Evolutionary conservation across 306 rosid species (phyloP).

Genomic region (Myrica gale): DNA sequence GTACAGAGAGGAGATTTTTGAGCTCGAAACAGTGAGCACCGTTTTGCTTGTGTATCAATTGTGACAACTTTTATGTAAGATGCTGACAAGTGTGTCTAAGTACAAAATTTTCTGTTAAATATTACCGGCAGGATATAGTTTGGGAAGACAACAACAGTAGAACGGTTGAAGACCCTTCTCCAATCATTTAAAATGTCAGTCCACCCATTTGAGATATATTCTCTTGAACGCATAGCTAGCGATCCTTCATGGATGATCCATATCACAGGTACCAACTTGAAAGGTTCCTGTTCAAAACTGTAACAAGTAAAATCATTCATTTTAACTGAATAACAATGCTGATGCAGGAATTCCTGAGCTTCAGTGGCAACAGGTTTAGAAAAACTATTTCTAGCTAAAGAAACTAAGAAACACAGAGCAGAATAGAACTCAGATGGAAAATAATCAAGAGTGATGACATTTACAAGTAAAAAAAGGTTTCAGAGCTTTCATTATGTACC

Average conservation of each 20-base stretch:
- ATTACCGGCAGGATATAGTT: slow-evolving; percentile 89
- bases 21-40: neutral
- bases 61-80: slow-evolving; percentile 13
- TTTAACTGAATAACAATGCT: slow-evolving; percentile 31
- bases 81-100: slow-evolving; percentile 2
- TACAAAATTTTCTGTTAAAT: slow-evolving; percentile 26
- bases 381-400: neutral
- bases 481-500: neutral
- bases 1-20: slow-evolving; percentile 1
- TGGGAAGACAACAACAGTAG: slow-evolving; percentile 90
- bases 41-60: neutral
- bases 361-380: neutral
- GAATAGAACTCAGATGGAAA: neutral
- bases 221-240: slow-evolving; percentile 70
- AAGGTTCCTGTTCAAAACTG: slow-evolving; percentile 98
- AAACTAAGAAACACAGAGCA: neutral
- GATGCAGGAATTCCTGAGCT: slow-evolving; percentile 15
- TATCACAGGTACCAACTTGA: slow-evolving; percentile 80
- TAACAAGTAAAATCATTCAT: slow-evolving; percentile 57
- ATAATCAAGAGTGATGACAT: neutral
- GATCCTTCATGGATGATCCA: slow-evolving; percentile 80
- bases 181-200: slow-evolving; percentile 78
- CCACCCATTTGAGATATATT: slow-evolving; percentile 50
- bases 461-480: neutral
- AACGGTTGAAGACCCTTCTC: slow-evolving; percentile 82